These are phyloP conservation scores for Hortiboletus campestris DNA, from an alignment of 768 basidiomycete genomes.

Conservation along the genomic window DNA sequence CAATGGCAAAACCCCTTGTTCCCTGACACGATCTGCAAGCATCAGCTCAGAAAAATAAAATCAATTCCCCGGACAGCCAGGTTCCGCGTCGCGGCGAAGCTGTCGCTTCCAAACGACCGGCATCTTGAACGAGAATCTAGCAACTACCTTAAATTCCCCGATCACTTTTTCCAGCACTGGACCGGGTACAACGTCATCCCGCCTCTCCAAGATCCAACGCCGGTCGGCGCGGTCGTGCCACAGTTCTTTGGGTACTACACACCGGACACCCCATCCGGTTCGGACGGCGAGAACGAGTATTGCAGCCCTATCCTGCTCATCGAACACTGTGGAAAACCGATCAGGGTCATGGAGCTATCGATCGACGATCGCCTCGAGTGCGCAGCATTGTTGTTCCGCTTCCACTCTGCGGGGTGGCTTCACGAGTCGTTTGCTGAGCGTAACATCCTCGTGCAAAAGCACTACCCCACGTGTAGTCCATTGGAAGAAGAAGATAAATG, in stretches of 20 bases:
- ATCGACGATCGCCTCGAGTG: conserved; percentile 41
- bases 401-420: conserved; percentile 37
- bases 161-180: conserved; percentile 31
- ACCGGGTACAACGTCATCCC: conserved; percentile 22
- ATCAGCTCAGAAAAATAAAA: not conserved
- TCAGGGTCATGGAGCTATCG: conserved; percentile 24
- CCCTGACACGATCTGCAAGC: conserved; percentile 13
- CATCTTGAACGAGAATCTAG: conserved; percentile 34
- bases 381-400: conserved; percentile 36
- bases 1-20: conserved; percentile 20
- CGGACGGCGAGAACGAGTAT: not conserved
- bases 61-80: conserved; percentile 30
- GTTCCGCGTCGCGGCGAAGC: conserved; percentile 43
- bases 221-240: conserved; percentile 52
- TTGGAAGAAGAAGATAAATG: not conserved
- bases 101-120: conserved; percentile 34
- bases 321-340: conserved; percentile 39
- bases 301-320: conserved; percentile 13
- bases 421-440: conserved; percentile 43
- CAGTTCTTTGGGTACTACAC: conserved; percentile 64
- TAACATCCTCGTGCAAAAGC: conserved; percentile 44
- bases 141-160: conserved; percentile 27
- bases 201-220: conserved; percentile 42
- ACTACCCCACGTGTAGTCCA: conserved; percentile 33
- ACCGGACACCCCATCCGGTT: conserved; percentile 29